Percentiles rank a stretch among this genome's conserved stretches.
These are phyloP conservation scores for Ceratocystis cubensis DNA, from an alignment of 2,329 filamentous ascomycete species.

Conservation along the genomic window DNA sequence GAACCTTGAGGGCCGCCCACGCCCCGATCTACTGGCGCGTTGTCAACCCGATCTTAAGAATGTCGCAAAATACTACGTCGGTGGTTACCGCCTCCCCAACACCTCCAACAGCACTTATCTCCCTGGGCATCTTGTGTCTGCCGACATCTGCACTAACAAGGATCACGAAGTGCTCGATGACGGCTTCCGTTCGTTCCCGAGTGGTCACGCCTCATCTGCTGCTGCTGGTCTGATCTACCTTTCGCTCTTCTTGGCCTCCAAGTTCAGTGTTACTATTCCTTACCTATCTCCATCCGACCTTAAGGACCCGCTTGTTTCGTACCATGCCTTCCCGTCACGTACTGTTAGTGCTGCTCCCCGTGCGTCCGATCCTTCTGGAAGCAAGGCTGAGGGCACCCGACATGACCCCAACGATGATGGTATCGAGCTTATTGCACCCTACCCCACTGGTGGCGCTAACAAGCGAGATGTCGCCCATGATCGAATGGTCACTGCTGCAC, in stretches of 20 bases:
- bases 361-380: conserved; percentile 31
- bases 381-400: conserved; percentile 20
- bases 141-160: conserved; percentile 58
- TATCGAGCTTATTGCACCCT: conserved; percentile 52
- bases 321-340: conserved; percentile 66
- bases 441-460: conserved; percentile 27
- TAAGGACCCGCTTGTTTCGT: conserved; percentile 29
- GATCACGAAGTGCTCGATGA: conserved; percentile 54
- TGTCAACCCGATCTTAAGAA: conserved; percentile 64
- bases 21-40: conserved; percentile 70
- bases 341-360: conserved; percentile 27
- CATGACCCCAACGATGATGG: conserved; percentile 36
- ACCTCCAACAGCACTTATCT: conserved; percentile 34
- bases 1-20: conserved; percentile 55
- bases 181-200: conserved; percentile 67
- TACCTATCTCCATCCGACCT: conserved; percentile 45
- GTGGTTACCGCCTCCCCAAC: conserved; percentile 45
- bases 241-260: conserved; percentile 73
- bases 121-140: conserved; percentile 48
- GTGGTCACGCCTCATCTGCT: conserved; percentile 48
- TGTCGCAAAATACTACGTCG: conserved; percentile 47
- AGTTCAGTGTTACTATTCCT: conserved; percentile 62
- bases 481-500: conserved; percentile 39
- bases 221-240: conserved; percentile 76
- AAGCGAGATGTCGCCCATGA: conserved; percentile 26